phyloP scores from a whole-genome alignment of 2,329 filamentous ascomycete genomes.

The Blastomyces parvus region DNA sequence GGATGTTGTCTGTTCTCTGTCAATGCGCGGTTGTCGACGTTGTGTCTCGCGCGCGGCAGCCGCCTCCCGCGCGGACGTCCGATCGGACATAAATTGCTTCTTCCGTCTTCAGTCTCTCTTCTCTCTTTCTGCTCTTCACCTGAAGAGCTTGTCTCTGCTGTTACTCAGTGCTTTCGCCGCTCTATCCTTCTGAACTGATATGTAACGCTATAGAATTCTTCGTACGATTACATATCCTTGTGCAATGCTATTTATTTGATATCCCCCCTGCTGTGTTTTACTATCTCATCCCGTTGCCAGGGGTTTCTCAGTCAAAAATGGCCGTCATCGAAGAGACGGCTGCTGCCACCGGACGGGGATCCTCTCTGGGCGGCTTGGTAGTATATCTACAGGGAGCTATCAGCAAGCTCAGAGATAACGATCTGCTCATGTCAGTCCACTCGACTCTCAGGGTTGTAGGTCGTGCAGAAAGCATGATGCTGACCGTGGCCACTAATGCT shows the following conservation, averaged over 20 bases:
- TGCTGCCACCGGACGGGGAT: neutral
- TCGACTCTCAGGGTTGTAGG: neutral
- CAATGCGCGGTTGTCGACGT: neutral
- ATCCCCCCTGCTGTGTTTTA: neutral
- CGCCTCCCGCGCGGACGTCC: no score
- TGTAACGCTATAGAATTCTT: neutral
- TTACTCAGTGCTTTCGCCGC: neutral
- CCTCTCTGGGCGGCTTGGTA: slow-evolving; percentile 4
- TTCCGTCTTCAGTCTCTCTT: neutral
- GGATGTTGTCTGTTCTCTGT: neutral
- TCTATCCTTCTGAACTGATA: neutral
- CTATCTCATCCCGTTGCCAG: neutral
- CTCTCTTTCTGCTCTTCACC: neutral
- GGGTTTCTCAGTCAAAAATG: neutral
- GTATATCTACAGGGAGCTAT: slow-evolving; percentile 9
- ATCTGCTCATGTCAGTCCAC: slow-evolving; percentile 12
- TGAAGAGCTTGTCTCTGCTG: neutral
- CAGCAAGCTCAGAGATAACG: neutral
- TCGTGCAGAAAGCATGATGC: neutral
- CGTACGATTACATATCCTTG: neutral
- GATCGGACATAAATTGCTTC: no score
- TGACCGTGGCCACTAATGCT: neutral
- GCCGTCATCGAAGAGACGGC: neutral
- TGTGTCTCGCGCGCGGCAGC: no score
- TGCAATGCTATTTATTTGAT: neutral